Evolutionary conservation across 2,329 filamentous ascomycete species (phyloP), one percentile per base, ranked within the genome.

Genomic region (Fusarium coicis): DNA sequence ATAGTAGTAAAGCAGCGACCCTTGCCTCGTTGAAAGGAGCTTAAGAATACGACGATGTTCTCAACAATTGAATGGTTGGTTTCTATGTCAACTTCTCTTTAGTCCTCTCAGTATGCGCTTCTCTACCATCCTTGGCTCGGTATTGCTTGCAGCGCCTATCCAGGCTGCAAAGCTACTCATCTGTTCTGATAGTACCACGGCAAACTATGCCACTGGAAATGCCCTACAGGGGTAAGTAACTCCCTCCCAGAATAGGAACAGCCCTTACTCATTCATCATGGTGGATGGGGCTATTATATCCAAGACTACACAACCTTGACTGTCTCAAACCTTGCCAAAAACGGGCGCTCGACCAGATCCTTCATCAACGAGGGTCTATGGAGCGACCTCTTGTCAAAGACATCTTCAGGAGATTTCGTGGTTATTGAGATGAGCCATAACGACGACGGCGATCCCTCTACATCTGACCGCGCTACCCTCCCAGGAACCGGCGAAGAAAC

Each of bases 211-310:
- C 7, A 49, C 46, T 4, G 46, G 46, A 0, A 49, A 49, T 5
- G 28, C 46, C 0, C 3, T 49, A 2, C 46, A 32, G 1, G 46
- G 46, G 46, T 49, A 18, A 18, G 15, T 4, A 11, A 11, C 0
- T 30, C 0, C 7, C 0, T 8, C 3, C 7, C 3, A 9, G 19
- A 1, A 6, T 2, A 5, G 0, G 4, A n/a, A 9, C 7, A 30
- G 5, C 2, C 14, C 6, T 30, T 16, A 32, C 28, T 49, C 10
- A 49, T n/a, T 16, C 6, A 16, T 16, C 0, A 6, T 12, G 2
- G 18, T n/a, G 32, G 46, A 3, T 49, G 46, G 46, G 46, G 46
- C 3, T 49, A 18, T n/a, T 49, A 49, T 4, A 49, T 49, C 5
- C 46, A 49, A n/a, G 21, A 49, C 10, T 49, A 49, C 15, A 49